Percentiles rank a stretch among this genome's conserved stretches.
Conservation (phyloP, 2,329 filamentous ascomycete genomes). For the Calonectria henricotiae region DNA sequence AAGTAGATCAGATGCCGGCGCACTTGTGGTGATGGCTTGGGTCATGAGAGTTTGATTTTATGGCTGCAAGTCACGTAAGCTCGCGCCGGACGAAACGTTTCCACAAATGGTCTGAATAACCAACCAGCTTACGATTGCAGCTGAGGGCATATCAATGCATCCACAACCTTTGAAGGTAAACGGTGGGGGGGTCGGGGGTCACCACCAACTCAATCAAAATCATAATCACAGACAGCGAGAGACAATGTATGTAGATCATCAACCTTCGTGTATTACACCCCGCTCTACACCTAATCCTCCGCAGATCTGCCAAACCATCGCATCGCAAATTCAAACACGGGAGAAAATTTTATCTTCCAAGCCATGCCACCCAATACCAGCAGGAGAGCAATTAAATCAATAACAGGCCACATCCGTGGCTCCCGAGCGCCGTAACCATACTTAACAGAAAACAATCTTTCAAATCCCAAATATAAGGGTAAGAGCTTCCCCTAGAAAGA, state of each 20-base stretch:
- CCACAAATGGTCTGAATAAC: neutral
- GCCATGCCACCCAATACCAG: constrained; percentile 39
- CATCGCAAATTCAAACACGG: constrained; percentile 36
- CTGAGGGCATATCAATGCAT: too few relatives aligned
- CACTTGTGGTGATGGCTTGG: constrained; percentile 3
- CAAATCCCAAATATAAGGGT: constrained; percentile 25
- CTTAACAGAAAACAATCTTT: constrained; percentile 31
- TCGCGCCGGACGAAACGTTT: neutral
- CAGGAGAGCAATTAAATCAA: constrained; percentile 38
- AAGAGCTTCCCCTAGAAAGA: constrained; percentile 26
- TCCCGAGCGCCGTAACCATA: constrained; percentile 45
- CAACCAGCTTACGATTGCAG: neutral
- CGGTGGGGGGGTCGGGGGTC: too few relatives aligned
- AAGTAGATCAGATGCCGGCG: neutral
- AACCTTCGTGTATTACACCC: constrained; percentile 46
- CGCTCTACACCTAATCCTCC: constrained; percentile 32
- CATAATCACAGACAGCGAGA: neutral
- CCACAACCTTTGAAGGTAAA: too few relatives aligned
- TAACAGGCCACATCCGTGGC: constrained; percentile 28
- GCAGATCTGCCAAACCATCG: constrained; percentile 33
- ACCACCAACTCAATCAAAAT: neutral
- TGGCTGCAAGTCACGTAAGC: constrained; percentile 3
- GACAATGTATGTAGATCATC: constrained; percentile 32
- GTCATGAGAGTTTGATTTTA: constrained; percentile 19
- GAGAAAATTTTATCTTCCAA: constrained; percentile 49